phyloP scores from a whole-genome alignment of 1,284 basidiomycete genomes.

The Ganoderma leucocontextum region DNA sequence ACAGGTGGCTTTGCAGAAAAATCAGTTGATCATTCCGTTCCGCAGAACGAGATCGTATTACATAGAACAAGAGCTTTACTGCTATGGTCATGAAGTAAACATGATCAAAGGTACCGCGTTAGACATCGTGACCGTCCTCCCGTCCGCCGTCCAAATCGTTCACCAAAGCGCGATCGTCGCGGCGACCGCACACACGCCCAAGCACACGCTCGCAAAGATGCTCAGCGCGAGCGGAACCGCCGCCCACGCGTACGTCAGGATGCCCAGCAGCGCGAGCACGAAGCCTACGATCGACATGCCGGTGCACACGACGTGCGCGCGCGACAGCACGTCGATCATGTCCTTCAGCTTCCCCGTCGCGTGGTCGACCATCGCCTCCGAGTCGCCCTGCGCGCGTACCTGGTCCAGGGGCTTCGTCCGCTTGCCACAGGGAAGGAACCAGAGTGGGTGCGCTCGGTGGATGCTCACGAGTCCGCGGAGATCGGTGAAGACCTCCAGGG shows the following conservation, averaged over 20 bases:
- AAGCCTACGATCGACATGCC: conserved; percentile 44
- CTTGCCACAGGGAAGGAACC: conserved; percentile 23
- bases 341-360: conserved; percentile 31
- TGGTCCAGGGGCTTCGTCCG: neutral
- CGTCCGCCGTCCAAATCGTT: conserved; percentile 13
- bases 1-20: neutral
- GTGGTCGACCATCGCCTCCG: conserved; percentile 21
- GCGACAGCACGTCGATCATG: conserved; percentile 43
- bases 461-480: conserved; percentile 29
- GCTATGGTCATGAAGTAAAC: neutral
- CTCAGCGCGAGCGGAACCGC: conserved; percentile 40
- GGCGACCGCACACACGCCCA: conserved; percentile 38
- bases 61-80: neutral
- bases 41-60: neutral
- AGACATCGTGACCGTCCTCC: neutral
- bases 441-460: conserved; percentile 27
- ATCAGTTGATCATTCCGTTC: neutral
- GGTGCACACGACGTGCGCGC: conserved; percentile 44
- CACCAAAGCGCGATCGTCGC: conserved; percentile 35
- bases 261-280: conserved; percentile 44
- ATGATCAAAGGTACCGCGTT: neutral
- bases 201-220: conserved; percentile 44
- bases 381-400: conserved; percentile 11
- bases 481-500: conserved; percentile 27
- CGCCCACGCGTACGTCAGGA: conserved; percentile 47